These are phyloP conservation scores for Russula griseocarnosa DNA, from an alignment of 768 basidiomycete species.

Conservation along the genomic window DNA sequence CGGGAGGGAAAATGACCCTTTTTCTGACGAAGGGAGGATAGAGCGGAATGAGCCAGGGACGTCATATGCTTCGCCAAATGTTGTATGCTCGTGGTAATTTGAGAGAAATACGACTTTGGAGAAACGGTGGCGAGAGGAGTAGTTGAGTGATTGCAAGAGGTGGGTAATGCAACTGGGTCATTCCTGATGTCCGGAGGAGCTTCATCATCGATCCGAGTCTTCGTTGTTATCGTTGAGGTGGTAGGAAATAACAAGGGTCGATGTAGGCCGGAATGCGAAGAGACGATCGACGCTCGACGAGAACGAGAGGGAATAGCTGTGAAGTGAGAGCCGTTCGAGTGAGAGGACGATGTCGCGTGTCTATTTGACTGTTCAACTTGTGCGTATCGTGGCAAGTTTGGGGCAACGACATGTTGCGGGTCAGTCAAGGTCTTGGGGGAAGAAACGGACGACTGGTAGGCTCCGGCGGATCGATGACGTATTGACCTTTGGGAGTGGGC, in stretches of 20 bases:
- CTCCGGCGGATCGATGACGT: constrained; percentile 15
- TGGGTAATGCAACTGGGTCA: background rate
- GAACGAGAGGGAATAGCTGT: constrained; percentile 9
- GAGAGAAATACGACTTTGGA: background rate
- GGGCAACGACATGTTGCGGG: too few species aligned
- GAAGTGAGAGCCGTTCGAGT: constrained; percentile 7
- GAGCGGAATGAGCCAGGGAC: background rate
- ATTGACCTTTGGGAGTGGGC: constrained; percentile 1
- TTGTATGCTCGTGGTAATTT: background rate
- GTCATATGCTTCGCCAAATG: background rate
- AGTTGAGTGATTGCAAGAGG: background rate
- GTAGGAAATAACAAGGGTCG: background rate
- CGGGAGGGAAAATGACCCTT: background rate
- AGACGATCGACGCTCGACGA: constrained; percentile 5
- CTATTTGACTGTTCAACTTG: background rate
- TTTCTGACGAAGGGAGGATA: background rate
- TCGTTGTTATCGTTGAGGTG: background rate
- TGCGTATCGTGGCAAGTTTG: background rate
- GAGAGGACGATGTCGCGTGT: background rate
- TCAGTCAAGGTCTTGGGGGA: background rate
- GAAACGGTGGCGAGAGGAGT: background rate
- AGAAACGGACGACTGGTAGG: background rate
- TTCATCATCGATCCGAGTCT: background rate
- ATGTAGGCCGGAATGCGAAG: background rate
- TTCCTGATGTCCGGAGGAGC: background rate